Evolutionary conservation across 2,329 filamentous ascomycete genomes (phyloP).

Genomic region (Hypoxylon sp.): DNA sequence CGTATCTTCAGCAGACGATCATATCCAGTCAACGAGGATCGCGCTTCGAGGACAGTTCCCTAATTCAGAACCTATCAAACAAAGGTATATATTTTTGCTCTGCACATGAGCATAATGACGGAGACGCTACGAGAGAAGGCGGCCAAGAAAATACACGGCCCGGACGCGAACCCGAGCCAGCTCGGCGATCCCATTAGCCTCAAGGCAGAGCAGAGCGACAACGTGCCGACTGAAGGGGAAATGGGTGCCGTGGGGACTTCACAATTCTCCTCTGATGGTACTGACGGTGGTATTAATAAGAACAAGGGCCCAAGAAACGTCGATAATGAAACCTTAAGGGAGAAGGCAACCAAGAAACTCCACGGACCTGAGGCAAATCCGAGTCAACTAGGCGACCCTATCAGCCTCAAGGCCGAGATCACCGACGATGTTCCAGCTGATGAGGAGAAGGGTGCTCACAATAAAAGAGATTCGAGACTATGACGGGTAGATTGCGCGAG

Average conservation of each 20-base stretch:
- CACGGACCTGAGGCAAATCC: slow-evolving; percentile 48
- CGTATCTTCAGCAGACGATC: neutral
- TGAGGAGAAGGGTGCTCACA: slow-evolving; percentile 43
- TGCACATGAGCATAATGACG: slow-evolving; percentile 37
- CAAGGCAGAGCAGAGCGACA: slow-evolving; percentile 57
- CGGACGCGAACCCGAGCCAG: slow-evolving; percentile 56
- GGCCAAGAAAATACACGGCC: slow-evolving; percentile 51
- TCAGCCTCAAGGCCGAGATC: slow-evolving; percentile 47
- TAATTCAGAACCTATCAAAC: neutral
- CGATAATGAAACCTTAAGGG: slow-evolving; percentile 38
- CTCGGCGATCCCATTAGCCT: slow-evolving; percentile 59
- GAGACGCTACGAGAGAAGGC: slow-evolving; percentile 53
- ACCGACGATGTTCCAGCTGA: slow-evolving; percentile 40
- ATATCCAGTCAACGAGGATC: neutral
- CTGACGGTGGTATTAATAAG: neutral
- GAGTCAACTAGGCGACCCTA: slow-evolving; percentile 48
- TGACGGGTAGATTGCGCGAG: slow-evolving; percentile 29
- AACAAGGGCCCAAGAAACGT: neutral
- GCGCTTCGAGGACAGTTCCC: neutral
- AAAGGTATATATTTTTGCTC: neutral
- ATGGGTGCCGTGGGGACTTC: slow-evolving; percentile 35
- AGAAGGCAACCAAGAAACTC: slow-evolving; percentile 44
- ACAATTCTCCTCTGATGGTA: slow-evolving; percentile 8
- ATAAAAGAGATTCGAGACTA: slow-evolving; percentile 49
- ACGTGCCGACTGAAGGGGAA: slow-evolving; percentile 51